These are phyloP conservation scores for Nicotiana attenuata DNA, from an alignment of 257 asterid species.

Conservation along the genomic window DNA sequence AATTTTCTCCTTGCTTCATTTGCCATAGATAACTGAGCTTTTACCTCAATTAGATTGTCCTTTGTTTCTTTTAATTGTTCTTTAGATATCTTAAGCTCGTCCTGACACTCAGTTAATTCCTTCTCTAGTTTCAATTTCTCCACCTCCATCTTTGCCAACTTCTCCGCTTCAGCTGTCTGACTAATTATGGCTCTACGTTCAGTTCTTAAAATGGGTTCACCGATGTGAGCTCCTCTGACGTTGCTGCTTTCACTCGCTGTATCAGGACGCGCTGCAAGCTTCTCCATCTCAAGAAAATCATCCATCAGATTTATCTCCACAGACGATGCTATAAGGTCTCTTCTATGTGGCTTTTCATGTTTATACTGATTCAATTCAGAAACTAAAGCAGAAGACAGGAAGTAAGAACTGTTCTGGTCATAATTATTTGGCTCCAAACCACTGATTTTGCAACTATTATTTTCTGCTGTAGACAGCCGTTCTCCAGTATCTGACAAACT, in stretches of 20 bases:
- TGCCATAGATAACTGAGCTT: slow-evolving; percentile 12
- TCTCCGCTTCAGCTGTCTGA: slow-evolving; percentile 35
- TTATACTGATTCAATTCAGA: slow-evolving; percentile 25
- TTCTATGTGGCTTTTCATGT: slow-evolving; percentile 28
- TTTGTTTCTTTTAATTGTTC: slow-evolving; percentile 15
- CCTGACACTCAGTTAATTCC: slow-evolving; percentile 34
- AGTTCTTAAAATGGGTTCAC: slow-evolving; percentile 21
- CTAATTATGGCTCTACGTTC: slow-evolving; percentile 34
- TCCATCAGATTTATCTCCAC: slow-evolving; percentile 66
- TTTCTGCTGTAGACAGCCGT: slow-evolving; percentile 27
- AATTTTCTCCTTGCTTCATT: slow-evolving; percentile 15
- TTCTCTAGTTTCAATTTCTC: slow-evolving; percentile 43
- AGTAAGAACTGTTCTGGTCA: slow-evolving; percentile 4
- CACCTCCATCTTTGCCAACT: slow-evolving; percentile 27
- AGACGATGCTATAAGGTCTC: slow-evolving; percentile 30
- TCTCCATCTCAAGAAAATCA: slow-evolving; percentile 90
- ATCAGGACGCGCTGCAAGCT: slow-evolving; percentile 40
- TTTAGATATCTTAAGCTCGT: slow-evolving; percentile 35
- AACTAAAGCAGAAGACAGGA: slow-evolving; percentile 9
- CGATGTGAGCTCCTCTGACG: slow-evolving; percentile 15
- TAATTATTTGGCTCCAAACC: slow-evolving; percentile 29
- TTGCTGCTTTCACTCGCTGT: slow-evolving; percentile 11
- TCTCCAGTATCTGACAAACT: slow-evolving; percentile 63
- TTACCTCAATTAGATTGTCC: slow-evolving; percentile 5
- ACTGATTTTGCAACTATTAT: slow-evolving; percentile 25